Base-by-base conservation (phyloP, 2,329 filamentous ascomycete species). In the Aspergillus hortae region DNA sequence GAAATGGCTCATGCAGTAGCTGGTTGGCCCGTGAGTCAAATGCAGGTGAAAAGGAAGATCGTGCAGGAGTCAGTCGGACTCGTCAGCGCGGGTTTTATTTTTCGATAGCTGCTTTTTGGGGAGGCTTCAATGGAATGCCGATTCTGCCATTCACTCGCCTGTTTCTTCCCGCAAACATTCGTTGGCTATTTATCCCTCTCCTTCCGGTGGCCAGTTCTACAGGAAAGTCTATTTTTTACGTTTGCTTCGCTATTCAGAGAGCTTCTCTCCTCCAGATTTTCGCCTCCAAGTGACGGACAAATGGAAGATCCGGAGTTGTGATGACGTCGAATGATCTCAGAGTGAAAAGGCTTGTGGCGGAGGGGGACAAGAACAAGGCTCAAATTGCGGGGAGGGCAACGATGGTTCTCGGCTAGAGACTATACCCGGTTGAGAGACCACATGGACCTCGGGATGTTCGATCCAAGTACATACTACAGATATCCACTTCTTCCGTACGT, bases 241-340 rank as follows among this genome's bases (percentile, higher is more conserved):
- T 44, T 32, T 30, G 11, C 17, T 44, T 42, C 19, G 11, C 41
- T 40, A n/a, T 38, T 36, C 27, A 30, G 35, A 17, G 35, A n/a
- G 14, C 35, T 38, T 38, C 35, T 17, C 14, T 38, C 7, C 14
- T 38, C 15, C 14, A n/a, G 35, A 11, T 6, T n/a, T 38, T 23
- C 23, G 15, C 35, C 19, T 42, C 11, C 15, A 23, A 12, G 23
- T 33, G 30, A 25, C 49, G 53, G 51, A 51, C 43, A 53, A 54
- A 57, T 38, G 58, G 56, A 56, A 57, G 40, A 19, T 23, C 40
- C 15, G 25, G 21, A 11, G 14, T 14, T 15, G 53, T 60, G 53
- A 57, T 61, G 58, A 61, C 58, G 58, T 61, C 53, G 53, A 53
- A 56, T 54, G 52, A 56, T 52, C 57, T 53, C 53, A 56, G 48